phyloP scores from a whole-genome alignment of 148 eudicot genomes.

The Linanthus parryae region DNA sequence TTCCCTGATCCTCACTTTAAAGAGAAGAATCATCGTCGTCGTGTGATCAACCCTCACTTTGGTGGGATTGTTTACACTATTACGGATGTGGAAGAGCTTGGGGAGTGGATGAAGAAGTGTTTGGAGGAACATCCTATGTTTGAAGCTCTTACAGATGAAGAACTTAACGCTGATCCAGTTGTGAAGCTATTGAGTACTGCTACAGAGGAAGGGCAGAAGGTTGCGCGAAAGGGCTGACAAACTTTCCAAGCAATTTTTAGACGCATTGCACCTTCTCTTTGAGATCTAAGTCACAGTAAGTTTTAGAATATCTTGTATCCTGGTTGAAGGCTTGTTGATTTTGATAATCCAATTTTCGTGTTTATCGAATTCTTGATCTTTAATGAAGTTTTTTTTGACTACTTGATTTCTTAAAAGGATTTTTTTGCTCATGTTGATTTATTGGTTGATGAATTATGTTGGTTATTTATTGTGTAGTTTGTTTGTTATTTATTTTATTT shows the following conservation, averaged over 20 bases:
- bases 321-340: no score
- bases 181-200: constrained; percentile 66
- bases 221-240: constrained; percentile 74
- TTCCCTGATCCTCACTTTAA: constrained; percentile 97
- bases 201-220: constrained; percentile 70
- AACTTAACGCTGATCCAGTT: constrained; percentile 72
- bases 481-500: no score
- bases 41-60: constrained; percentile 73
- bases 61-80: constrained; percentile 88
- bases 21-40: constrained; percentile 88
- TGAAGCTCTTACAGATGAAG: constrained; percentile 48
- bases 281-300: no score
- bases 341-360: no score
- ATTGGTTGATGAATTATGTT: no score
- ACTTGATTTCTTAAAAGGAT: no score
- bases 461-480: no score
- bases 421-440: no score
- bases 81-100: constrained; percentile 94
- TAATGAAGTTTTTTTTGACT: no score
- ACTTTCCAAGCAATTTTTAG: constrained; percentile 72
- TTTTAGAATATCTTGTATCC: no score
- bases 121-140: constrained; percentile 78
- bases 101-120: constrained; percentile 89
- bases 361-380: no score
- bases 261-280: no score